Evolutionary conservation across 495 filamentous ascomycete genomes (phyloP), one percentile per base, ranked within the genome.

Genomic region (Penicillium tannophilum): DNA sequence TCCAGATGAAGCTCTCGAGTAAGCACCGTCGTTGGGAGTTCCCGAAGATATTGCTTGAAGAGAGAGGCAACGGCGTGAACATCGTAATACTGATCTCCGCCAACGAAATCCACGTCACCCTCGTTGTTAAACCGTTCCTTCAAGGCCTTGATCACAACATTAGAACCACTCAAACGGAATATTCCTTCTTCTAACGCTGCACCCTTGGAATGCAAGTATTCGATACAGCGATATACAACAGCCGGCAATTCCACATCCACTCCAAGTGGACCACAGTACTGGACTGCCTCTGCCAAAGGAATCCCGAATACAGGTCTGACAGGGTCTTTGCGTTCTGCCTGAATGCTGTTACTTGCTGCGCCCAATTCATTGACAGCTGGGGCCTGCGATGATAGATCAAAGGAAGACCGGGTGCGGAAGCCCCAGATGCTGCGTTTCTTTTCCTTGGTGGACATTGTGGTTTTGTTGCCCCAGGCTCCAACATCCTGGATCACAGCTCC

Each of bases 141-240:
- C 28, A 98, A 82, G 31, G 85, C 87, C 70, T 94, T 97, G 75
- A 98, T 94, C 36, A 96, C 88, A 52, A 93, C 84, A 66, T 94
- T 97, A 0, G 93, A 97, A 24, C 94, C 94, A 62, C 91, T 97
- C 51, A 98, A 77, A 28, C 94, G 87, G 81, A 98, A 98, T 24
- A 98, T 97, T 39, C 94, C 94, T 72, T 98, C 94, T 70, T 98
- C 94, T 20, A 75, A 79, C 17, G 88, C 82, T 41, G 93, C 95
- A 54, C 88, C 85, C 74, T 96, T 92, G 14, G 86, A 82, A 50
- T 90, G 87, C 24, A 98, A 82, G 71, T 97, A 98, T 69, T 98
- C 91, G 60, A 98, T 89, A 64, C 93, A 97, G 45, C 94, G 89
- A 76, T 96, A 98, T 43, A 97, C 92, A 1, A 98, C 94, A n/a